Conservation (phyloP, 2,329 filamentous ascomycete genomes). For the Dactylellina haptotyla region DNA sequence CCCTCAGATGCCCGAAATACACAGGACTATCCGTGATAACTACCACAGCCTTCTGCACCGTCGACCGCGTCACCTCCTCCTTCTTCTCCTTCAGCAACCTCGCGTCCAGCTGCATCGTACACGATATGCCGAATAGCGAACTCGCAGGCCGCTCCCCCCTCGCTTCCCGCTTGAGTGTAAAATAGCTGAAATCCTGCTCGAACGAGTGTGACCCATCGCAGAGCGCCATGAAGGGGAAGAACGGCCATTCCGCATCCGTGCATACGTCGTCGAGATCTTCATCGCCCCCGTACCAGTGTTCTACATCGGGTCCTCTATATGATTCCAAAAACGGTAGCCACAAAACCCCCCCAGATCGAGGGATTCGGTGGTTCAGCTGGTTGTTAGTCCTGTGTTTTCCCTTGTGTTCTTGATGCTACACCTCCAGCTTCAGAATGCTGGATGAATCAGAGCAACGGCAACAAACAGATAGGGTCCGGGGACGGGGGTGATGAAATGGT, state of each 20-base stretch:
- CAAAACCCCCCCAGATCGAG: no score
- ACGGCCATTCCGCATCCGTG: constrained; percentile 84
- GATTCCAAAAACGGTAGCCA: background rate
- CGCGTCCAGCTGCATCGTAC: constrained; percentile 88
- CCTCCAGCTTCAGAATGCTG: background rate
- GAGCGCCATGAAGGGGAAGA: constrained; percentile 95
- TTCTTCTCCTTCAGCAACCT: constrained; percentile 79
- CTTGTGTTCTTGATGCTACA: no score
- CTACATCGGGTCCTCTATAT: constrained; percentile 84
- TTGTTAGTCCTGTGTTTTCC: background rate
- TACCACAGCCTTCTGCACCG: constrained; percentile 97
- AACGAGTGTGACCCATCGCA: constrained; percentile 94
- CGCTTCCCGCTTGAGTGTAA: constrained; percentile 73
- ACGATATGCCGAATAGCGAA: constrained; percentile 94
- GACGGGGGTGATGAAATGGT: background rate
- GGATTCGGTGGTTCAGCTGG: background rate
- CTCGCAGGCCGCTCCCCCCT: constrained; percentile 70
- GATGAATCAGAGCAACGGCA: background rate
- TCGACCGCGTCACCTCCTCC: constrained; percentile 92
- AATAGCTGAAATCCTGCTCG: constrained; percentile 97
- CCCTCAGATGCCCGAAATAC: constrained; percentile 83
- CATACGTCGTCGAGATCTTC: constrained; percentile 80
- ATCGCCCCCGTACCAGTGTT: constrained; percentile 82
- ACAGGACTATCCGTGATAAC: constrained; percentile 90
- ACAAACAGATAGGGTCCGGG: constrained; percentile 23